Conservation (phyloP, 1,284 basidiomycete species). For the Sphaerobolus stellatus region DNA sequence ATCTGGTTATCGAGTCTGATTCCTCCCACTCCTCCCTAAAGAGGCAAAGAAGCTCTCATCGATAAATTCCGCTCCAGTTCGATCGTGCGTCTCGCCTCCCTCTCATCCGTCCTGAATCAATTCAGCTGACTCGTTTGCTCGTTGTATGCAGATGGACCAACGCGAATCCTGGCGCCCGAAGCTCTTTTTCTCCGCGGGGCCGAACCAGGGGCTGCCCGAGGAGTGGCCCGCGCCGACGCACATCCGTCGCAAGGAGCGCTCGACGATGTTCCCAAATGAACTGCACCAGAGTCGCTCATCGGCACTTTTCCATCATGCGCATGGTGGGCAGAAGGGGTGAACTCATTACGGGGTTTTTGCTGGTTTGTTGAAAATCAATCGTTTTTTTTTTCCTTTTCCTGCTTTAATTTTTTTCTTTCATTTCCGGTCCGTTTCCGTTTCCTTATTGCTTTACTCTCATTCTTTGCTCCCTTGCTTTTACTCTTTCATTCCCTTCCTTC, state of each 20-base stretch:
- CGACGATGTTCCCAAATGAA: constrained; percentile 39
- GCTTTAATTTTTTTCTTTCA: background rate
- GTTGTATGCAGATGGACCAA: constrained; percentile 68
- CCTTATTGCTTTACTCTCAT: background rate
- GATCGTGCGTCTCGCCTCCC: constrained; percentile 14
- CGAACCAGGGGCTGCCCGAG: constrained; percentile 69
- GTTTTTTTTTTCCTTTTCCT: too few relatives aligned
- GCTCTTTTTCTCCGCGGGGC: constrained; percentile 78
- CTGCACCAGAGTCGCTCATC: constrained; percentile 12
- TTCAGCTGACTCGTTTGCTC: background rate
- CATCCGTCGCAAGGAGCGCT: constrained; percentile 71
- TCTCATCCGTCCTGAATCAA: too few relatives aligned
- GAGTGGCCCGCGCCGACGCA: constrained; percentile 80
- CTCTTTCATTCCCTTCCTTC: background rate
- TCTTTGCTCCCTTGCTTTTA: background rate
- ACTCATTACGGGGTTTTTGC: too few relatives aligned
- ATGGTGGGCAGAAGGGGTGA: too few relatives aligned
- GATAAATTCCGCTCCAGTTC: constrained; percentile 79
- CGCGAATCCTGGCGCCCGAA: constrained; percentile 78
- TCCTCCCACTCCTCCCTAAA: too few relatives aligned
- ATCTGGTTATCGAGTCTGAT: constrained; percentile 3
- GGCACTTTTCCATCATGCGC: constrained; percentile 1
- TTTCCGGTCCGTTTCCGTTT: background rate
- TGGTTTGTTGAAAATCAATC: too few relatives aligned
- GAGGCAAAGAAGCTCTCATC: constrained; percentile 82